These are phyloP conservation scores for Auxenochlorella protothecoides DNA, from an alignment of 139 green algal genomes.

Conservation along the genomic window DNA sequence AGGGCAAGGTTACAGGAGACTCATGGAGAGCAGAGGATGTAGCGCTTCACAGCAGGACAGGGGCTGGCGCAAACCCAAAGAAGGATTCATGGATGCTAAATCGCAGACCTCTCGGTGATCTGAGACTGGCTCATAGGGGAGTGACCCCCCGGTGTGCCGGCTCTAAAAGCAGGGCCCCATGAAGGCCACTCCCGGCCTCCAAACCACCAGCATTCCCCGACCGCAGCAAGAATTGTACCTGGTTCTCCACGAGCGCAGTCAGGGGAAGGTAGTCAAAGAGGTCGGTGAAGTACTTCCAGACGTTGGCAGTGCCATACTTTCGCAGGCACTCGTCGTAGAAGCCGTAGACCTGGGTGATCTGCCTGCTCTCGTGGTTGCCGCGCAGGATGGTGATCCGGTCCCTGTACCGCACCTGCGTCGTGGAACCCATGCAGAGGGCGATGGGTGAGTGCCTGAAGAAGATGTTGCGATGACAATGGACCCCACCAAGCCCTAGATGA, in stretches of 20 bases:
- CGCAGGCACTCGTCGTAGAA: slow-evolving; percentile 99
- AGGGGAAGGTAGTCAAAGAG: slow-evolving; percentile 99
- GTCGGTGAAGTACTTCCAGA: slow-evolving; percentile 98
- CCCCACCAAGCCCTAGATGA: too few species aligned
- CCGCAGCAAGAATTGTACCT: slow-evolving; percentile 29
- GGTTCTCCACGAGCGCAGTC: slow-evolving; percentile 88
- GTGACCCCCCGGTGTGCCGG: too few species aligned
- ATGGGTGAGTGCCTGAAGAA: too few species aligned
- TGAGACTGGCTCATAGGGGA: too few species aligned
- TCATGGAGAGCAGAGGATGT: too few species aligned
- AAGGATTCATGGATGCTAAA: too few species aligned
- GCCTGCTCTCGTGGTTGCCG: slow-evolving; percentile 96
- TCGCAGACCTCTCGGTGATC: too few species aligned
- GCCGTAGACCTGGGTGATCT: slow-evolving; percentile 98
- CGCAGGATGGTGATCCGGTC: slow-evolving; percentile 95
- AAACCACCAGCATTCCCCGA: too few species aligned
- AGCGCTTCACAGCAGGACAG: neutral
- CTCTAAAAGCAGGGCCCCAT: too few species aligned
- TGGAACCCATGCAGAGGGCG: neutral
- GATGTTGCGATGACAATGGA: too few species aligned
- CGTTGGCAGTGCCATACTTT: slow-evolving; percentile 96
- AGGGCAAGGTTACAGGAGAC: too few species aligned
- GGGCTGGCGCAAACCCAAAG: neutral
- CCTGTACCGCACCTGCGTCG: slow-evolving; percentile 48
- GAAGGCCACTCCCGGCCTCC: too few species aligned